A percentile compares a stretch with the other conserved stretches of the same genome.
These are phyloP conservation scores for Coniferiporia sulphurascens DNA, from an alignment of 1,284 basidiomycete genomes.

Conservation along the genomic window DNA sequence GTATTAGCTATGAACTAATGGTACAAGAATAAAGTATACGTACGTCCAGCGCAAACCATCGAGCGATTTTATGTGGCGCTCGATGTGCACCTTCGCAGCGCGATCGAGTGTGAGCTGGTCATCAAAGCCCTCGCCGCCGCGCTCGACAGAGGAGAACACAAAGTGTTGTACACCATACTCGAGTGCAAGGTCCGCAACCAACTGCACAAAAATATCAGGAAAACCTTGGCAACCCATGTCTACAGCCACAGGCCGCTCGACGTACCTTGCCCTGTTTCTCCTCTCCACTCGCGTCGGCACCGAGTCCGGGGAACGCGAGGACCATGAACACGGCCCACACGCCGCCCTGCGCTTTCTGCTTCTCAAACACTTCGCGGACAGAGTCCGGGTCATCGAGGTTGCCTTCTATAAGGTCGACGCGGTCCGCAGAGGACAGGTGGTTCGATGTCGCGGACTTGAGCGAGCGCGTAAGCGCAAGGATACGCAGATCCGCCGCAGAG, in stretches of 20 bases:
- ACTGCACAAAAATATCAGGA: conserved; percentile 21
- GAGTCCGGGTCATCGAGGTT: conserved; percentile 30
- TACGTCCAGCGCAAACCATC: conserved; percentile 37
- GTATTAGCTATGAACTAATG: not conserved
- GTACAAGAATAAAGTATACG: conserved; percentile 18
- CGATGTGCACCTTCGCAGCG: conserved; percentile 35
- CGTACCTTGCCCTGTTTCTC: conserved; percentile 38
- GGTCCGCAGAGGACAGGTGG: conserved; percentile 25
- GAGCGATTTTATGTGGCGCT: conserved; percentile 32
- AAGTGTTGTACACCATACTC: conserved; percentile 33
- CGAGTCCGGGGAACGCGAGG: conserved; percentile 38
- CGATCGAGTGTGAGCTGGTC: conserved; percentile 28
- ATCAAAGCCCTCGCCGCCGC: conserved; percentile 32
- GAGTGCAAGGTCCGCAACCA: conserved; percentile 31
- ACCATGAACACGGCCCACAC: conserved; percentile 38
- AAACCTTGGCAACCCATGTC: not conserved
- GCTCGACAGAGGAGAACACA: conserved; percentile 35
- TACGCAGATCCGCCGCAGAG: conserved; percentile 24
- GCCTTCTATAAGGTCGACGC: conserved; percentile 33
- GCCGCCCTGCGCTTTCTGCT: conserved; percentile 33
- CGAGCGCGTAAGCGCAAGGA: conserved; percentile 38
- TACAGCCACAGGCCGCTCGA: not conserved
- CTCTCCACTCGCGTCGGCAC: conserved; percentile 34
- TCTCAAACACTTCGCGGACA: conserved; percentile 33
- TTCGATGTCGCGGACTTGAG: conserved; percentile 28